Evolutionary conservation across 1,139 yeast species (phyloP).

Genomic region (Yamadazyma jaroonii): DNA sequence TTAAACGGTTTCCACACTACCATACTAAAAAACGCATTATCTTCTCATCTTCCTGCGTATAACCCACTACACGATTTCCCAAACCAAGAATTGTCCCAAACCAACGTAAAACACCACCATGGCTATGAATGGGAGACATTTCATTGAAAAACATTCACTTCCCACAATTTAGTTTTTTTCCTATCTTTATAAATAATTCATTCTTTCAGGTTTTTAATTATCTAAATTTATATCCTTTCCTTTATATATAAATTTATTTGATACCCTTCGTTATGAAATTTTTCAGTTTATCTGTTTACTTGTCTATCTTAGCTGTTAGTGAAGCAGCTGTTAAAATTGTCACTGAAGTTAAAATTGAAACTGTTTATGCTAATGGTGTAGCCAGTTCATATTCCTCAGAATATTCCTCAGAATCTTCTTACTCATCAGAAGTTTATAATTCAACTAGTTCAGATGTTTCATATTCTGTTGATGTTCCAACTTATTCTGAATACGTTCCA

Average conservation of each 20-base stretch:
- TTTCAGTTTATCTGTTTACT: conserved; percentile 15
- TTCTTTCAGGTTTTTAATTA: conserved; percentile 2
- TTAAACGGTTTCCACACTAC: too few relatives aligned
- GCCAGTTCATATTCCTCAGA: conserved; percentile 6
- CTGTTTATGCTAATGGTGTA: conserved; percentile 15
- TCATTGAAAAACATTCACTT: conserved; percentile 3
- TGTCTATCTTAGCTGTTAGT: conserved; percentile 15
- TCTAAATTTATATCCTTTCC: not conserved
- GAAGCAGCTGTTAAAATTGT: conserved; percentile 16
- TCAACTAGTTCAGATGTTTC: conserved; percentile 4
- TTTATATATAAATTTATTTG: not conserved
- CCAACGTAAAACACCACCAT: not conserved
- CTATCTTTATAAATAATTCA: conserved; percentile 1
- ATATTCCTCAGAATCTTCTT: conserved; percentile 3
- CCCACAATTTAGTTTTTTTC: not conserved
- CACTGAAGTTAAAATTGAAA: conserved; percentile 17
- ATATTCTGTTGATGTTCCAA: not conserved
- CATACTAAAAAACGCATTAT: too few relatives aligned
- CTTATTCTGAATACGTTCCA: conserved; percentile 4
- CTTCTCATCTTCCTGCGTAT: not conserved
- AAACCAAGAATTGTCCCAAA: not conserved
- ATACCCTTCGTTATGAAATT: conserved; percentile 16
- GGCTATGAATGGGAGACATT: conserved; percentile 2
- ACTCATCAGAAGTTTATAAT: conserved; percentile 4
- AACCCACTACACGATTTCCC: not conserved